Evolutionary conservation across 1,284 basidiomycete genomes (phyloP), one percentile per base, ranked within the genome.

Genomic region (Wolfiporia cocos): DNA sequence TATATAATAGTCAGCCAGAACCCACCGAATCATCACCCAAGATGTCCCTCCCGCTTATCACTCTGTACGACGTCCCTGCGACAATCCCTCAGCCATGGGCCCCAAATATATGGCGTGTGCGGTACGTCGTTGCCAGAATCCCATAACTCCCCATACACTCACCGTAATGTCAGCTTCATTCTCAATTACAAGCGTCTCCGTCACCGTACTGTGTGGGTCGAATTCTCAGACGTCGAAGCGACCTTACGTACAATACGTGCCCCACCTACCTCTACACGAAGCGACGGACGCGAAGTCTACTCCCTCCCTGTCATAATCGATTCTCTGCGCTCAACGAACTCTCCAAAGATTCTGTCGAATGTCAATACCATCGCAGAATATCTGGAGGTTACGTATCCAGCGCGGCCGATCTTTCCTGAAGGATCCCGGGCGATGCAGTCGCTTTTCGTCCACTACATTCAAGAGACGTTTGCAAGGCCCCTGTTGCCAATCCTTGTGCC

Each of bases 401-500:
- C 80, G 0, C 74, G 81, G 3, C 76, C 79, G 1, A 70, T 85
- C 7, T 77, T 79, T 49, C 82, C 83, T 0, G 77, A 81, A 32
- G 82, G 82, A 10, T 71, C 81, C 0, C 71, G 77, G 5, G 79
- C 81, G 0, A 58, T 86, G 34, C 82, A 85, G 48, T 66, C 70
- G 3, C 65, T 83, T 19, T 86, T 84, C 54, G 82, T 81, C 6
- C 78, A 84, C 54, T 81, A 79, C 57, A 65, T 85, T 40, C 73
- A 81, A 47, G 79, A 84, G 36, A 66, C 76, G 9, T 78, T 85
- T 50, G 69, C 69, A 15, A 78, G 78, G 52, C 82, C 82, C 0
- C 69, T 86, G 20, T 66, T 86, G 4, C 74, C 78, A 1, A 78
- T 86, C 51, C 76, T 86, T 70, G 68, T 84, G 0, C 83, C 82